Percentiles rank a stretch among this genome's conserved stretches.
These are phyloP conservation scores for Cryptococcus sp. DNA, from an alignment of 1,284 basidiomycete species.

Conservation along the genomic window DNA sequence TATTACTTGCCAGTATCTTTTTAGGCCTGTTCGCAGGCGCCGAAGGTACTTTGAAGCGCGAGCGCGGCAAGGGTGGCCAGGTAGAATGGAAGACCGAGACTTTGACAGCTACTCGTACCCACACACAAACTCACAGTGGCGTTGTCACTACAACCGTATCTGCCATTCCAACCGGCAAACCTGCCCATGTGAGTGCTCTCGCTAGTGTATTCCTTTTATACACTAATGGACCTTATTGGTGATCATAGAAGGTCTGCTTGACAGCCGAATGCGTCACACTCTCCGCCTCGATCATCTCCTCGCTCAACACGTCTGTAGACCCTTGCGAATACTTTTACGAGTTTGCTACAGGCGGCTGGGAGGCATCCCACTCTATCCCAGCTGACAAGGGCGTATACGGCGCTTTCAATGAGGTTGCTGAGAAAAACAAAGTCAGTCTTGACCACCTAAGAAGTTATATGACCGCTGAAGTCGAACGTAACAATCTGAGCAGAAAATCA, in stretches of 20 bases:
- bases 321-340: slow-evolving; percentile 96
- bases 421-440: slow-evolving; percentile 50
- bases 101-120: slow-evolving; percentile 49
- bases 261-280: slow-evolving; percentile 79
- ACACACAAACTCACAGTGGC: slow-evolving; percentile 25
- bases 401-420: slow-evolving; percentile 52
- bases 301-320: slow-evolving; percentile 77
- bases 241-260: slow-evolving; percentile 65
- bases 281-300: slow-evolving; percentile 76
- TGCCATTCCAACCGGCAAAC: slow-evolving; percentile 42
- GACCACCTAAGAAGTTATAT: background rate
- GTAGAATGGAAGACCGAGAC: slow-evolving; percentile 40
- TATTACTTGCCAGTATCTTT: slow-evolving; percentile 81
- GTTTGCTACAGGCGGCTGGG: slow-evolving; percentile 85
- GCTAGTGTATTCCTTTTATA: background rate
- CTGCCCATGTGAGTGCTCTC: slow-evolving; percentile 23
- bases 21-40: slow-evolving; percentile 89
- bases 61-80: slow-evolving; percentile 34
- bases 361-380: slow-evolving; percentile 74
- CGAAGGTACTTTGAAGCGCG: slow-evolving; percentile 68
- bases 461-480: background rate
- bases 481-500: slow-evolving; percentile 39
- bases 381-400: slow-evolving; percentile 71
- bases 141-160: slow-evolving; percentile 48
- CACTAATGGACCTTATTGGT: background rate